Evolutionary conservation across 177 flowering plant genomes (phyloP), one percentile per base, ranked within the genome.

Genomic region (Telopea speciosissima): DNA sequence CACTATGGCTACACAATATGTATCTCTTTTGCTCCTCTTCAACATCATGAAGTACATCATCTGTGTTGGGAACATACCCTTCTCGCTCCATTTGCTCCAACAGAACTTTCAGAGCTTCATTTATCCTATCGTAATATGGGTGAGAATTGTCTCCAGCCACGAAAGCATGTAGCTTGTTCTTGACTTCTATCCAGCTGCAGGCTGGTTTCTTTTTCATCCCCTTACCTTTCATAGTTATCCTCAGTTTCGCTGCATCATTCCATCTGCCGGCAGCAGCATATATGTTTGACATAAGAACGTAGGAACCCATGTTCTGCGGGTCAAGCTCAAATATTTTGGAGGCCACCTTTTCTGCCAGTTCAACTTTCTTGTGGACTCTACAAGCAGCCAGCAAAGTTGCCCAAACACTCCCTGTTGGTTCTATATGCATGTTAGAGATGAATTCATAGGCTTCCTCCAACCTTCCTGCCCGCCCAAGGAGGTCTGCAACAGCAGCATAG

Each of bases 381-480:
- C 97, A 94, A 69, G 97, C 90, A 73, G 88, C 73, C 70, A 94
- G 75, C 74, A 92, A 74, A 3, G 90, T 76, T 1, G 84, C 79
- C 99, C 99, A 94, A 23, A 92, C 84, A 69, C 86, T 77, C 4
- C 84, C 94, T 1, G 87, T 84, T 14, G 85, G 87, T 68, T 63
- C 67, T 25, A 79, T 68, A 56, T 74, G 82, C 97, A 88, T 87
- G 68, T 36, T 63, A 59, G 83, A 80, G 73, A 92, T 81, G 70
- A 90, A 85, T 7, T 85, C 66, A 33, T 82, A 92, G 25, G 99
- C 99, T 83, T 92, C 91, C 24, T 82, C 83, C 77, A 95, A 78
- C 80, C 76, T 87, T 42, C 97, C 97, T 12, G 91, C 96, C 59
- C 99, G 84, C n/a, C 96, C 91, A 73, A 92, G 90, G 77, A 90